A percentile compares a stretch with the other conserved stretches of the same genome.
These are phyloP conservation scores for Agastache rugosa DNA, from an alignment of 257 asterid species.

Conservation along the genomic window DNA sequence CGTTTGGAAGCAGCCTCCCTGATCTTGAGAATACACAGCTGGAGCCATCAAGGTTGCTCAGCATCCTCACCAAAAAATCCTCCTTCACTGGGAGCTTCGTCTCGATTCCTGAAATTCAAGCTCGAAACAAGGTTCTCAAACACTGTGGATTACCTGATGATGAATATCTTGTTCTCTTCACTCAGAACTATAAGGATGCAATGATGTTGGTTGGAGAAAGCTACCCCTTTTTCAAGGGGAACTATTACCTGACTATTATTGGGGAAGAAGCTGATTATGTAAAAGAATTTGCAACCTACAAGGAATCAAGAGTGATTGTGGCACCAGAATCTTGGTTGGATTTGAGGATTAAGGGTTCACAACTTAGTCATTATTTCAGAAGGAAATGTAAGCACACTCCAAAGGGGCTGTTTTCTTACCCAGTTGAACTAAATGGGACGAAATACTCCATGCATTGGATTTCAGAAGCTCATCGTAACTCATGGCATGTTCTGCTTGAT, in stretches of 20 bases:
- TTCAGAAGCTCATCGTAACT: constrained; percentile 82
- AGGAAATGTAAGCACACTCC: constrained; percentile 77
- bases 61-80: constrained; percentile 63
- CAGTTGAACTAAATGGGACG: constrained; percentile 57
- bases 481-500: constrained; percentile 82
- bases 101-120: constrained; percentile 91
- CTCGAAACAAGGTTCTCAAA: constrained; percentile 70
- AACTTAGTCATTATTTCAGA: constrained; percentile 79
- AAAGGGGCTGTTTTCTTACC: constrained; percentile 77
- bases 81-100: constrained; percentile 73
- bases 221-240: constrained; percentile 80
- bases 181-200: constrained; percentile 66
- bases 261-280: constrained; percentile 60
- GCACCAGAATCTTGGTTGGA: constrained; percentile 86
- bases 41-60: constrained; percentile 78
- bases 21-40: constrained; percentile 73
- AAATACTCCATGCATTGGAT: constrained; percentile 87
- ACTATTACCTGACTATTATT: constrained; percentile 65
- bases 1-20: constrained; percentile 48
- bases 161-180: constrained; percentile 70
- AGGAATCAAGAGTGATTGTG: constrained; percentile 68
- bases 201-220: constrained; percentile 80
- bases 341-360: constrained; percentile 89
- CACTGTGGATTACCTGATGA: constrained; percentile 80
- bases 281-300: constrained; percentile 64